phyloP scores from a whole-genome alignment of 257 asterid species.

The Misopates orontium region DNA sequence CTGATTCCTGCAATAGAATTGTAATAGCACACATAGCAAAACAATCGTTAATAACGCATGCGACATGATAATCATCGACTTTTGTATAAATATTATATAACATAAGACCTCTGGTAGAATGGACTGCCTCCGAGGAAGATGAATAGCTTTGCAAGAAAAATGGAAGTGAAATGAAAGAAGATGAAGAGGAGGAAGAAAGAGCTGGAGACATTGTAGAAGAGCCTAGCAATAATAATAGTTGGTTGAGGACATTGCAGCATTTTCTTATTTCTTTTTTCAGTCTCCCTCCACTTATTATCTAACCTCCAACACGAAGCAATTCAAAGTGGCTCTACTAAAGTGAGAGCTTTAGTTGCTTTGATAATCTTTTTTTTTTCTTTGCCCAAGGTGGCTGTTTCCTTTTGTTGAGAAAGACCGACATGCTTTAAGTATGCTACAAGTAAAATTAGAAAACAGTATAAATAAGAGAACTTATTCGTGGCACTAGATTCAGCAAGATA shows the following conservation, averaged over 20 bases:
- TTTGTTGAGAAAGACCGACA: constrained; percentile 18
- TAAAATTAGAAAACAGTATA: constrained; percentile 20
- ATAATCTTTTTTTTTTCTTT: constrained; percentile 32
- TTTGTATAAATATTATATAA: too few species aligned
- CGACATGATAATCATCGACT: background rate
- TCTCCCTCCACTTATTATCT: constrained; percentile 34
- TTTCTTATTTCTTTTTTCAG: constrained; percentile 39
- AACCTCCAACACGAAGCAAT: constrained; percentile 40
- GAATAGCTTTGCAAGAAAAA: constrained; percentile 64
- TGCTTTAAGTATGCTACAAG: constrained; percentile 33
- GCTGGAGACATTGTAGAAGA: constrained; percentile 74
- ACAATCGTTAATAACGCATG: too few species aligned
- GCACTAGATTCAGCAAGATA: constrained; percentile 16
- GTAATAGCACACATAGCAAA: background rate
- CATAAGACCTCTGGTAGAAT: constrained; percentile 58
- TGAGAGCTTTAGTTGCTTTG: constrained; percentile 54
- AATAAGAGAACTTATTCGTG: constrained; percentile 26
- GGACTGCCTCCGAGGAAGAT: constrained; percentile 74
- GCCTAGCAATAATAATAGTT: constrained; percentile 52
- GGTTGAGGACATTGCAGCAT: constrained; percentile 74
- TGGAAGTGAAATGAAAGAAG: constrained; percentile 76
- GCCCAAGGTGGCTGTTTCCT: constrained; percentile 30
- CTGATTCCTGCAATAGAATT: constrained; percentile 46
- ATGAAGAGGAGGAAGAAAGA: constrained; percentile 65
- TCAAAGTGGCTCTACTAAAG: constrained; percentile 45